Base-by-base conservation (phyloP, 2,329 filamentous ascomycete genomes). In the Sclerotinia subarctica region DNA sequence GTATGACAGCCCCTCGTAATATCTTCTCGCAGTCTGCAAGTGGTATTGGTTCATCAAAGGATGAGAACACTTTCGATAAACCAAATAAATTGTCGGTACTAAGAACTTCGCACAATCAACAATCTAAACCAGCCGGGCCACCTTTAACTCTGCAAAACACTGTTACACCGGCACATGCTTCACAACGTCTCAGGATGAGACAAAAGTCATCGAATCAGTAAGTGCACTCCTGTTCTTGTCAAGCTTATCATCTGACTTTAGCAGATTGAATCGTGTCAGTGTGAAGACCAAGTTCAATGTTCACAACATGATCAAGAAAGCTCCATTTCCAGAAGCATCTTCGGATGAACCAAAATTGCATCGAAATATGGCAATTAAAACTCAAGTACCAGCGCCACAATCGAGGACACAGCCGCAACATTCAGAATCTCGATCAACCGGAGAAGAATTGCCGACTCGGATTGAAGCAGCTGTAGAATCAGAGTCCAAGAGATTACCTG, bases 271-370 rank as follows among this genome's bases (percentile, higher is more conserved):
- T n/a, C 59, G 59, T 15, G 19, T 26, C n/a, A 13, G 15, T 49
- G 59, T 13, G n/a, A 42, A 49, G 32, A 59, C 8, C 8, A 63
- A 63, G 42, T 26, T 63, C 59, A 7, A 51, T 26, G n/a, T 63
- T 51, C 29, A 49, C 2, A 52, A 51, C 8, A 21, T 42, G 17
- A 32, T 38, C 46, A 63, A 51, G 17, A 63, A 51, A 42, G 5
- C 4, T 15, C 59, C 59, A 26, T 63, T 63, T 35, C 59, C 59
- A 51, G 59, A 63, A 17, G 59, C 46, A 21, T 19, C 26, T 42
- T 19, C n/a, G 21, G 29, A 51, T 6, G 29, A 52, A 26, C n/a
- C 46, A 15, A 63, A 26, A 51, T 49, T 21, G 2, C 59, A 42
- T 35, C 15, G 32, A 26, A n/a, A 63, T 38, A 21, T 3, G 8